A percentile compares a stretch with the other conserved stretches of the same genome.
Evolutionary conservation across 176 grass and related monocot genomes (phyloP).

Genomic region (Elaeis guineensis): DNA sequence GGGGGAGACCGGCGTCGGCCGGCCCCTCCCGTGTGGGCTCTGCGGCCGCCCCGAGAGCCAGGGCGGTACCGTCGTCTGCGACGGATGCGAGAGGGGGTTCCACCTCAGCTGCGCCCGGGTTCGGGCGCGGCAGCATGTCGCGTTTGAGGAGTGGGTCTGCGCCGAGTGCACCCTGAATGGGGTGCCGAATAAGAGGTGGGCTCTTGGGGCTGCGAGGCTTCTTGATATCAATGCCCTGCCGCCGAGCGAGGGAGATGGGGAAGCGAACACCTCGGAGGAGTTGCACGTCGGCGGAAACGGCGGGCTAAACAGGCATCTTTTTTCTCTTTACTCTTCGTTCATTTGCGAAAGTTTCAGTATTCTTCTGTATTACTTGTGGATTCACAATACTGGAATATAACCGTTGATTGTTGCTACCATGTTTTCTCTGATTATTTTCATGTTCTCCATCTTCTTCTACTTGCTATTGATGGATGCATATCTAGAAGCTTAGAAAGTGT

Average conservation of each 20-base stretch:
- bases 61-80: constrained; percentile 53
- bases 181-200: constrained; percentile 56
- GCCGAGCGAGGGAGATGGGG: constrained; percentile 42
- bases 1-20: constrained; percentile 49
- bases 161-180: constrained; percentile 57
- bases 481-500: too few species aligned
- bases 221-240: constrained; percentile 83
- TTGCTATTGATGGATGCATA: too few species aligned
- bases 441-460: too few species aligned
- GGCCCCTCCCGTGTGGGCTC: constrained; percentile 29
- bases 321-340: too few species aligned
- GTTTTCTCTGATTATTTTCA: neutral
- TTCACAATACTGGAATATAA: too few species aligned
- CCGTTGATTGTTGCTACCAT: too few species aligned
- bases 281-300: neutral
- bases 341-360: too few species aligned
- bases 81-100: constrained; percentile 89
- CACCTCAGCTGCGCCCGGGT: constrained; percentile 53
- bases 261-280: neutral
- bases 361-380: too few species aligned
- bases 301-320: constrained; percentile 38
- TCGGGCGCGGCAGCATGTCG: constrained; percentile 30
- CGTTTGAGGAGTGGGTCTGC: constrained; percentile 84
- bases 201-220: constrained; percentile 31
- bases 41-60: constrained; percentile 45